A percentile compares a stretch with the other conserved stretches of the same genome.
phyloP scores from a whole-genome alignment of 257 asterid species.

The Ehretia macrophylla region DNA sequence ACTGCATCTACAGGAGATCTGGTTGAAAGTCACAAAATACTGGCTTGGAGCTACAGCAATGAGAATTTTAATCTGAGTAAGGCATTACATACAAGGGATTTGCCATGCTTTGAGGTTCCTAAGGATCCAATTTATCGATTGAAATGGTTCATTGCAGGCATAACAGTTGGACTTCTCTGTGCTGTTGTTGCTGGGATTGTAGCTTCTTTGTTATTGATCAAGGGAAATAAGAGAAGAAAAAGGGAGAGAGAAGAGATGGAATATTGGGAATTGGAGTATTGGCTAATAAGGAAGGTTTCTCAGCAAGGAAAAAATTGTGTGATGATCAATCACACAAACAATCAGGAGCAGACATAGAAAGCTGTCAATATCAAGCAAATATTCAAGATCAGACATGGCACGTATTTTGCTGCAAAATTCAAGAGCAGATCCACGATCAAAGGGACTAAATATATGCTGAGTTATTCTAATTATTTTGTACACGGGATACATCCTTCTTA shows the following conservation, averaged over 20 bases:
- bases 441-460: too few relatives aligned
- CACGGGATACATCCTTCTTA: too few relatives aligned
- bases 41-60: slow-evolving; percentile 75
- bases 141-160: slow-evolving; percentile 39
- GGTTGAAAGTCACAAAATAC: slow-evolving; percentile 51
- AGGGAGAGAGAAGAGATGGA: slow-evolving; percentile 57
- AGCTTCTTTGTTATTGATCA: slow-evolving; percentile 25
- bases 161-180: slow-evolving; percentile 27
- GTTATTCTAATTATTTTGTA: too few relatives aligned
- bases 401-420: too few relatives aligned
- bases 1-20: slow-evolving; percentile 64
- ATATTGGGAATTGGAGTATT: slow-evolving; percentile 79
- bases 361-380: too few relatives aligned
- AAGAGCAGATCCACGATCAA: too few relatives aligned
- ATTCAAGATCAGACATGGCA: too few relatives aligned
- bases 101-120: slow-evolving; percentile 61
- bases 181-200: slow-evolving; percentile 10
- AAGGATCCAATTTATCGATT: slow-evolving; percentile 36
- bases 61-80: slow-evolving; percentile 39
- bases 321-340: too few relatives aligned
- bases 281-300: too few relatives aligned
- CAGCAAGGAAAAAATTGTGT: too few relatives aligned
- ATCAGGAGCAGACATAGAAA: too few relatives aligned
- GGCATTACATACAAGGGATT: slow-evolving; percentile 34
- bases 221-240: slow-evolving; percentile 22